A percentile compares a stretch with the other conserved stretches of the same genome.
Evolutionary conservation across 257 asterid genomes (phyloP).

Genomic region (Solanum medicagineum): DNA sequence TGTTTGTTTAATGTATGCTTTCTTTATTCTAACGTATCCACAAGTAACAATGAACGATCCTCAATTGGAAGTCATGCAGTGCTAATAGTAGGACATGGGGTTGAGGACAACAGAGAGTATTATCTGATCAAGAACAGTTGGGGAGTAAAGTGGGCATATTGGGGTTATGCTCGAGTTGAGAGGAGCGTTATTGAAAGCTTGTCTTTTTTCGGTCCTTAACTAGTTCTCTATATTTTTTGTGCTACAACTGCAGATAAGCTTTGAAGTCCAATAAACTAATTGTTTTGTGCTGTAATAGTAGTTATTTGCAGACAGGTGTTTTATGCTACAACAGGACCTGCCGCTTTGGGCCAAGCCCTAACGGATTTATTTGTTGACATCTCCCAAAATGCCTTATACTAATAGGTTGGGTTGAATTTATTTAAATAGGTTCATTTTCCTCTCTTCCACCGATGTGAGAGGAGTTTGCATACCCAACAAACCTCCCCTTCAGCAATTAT

Average conservation of each 20-base stretch:
- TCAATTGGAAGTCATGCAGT: not conserved
- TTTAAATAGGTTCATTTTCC: no score
- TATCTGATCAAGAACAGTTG: not conserved
- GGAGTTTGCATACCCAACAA: no score
- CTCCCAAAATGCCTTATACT: no score
- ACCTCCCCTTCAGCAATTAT: no score
- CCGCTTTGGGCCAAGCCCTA: rapidly evolving
- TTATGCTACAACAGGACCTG: no score
- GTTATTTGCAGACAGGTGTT: no score
- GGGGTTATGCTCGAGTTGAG: not conserved
- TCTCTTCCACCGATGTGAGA: no score
- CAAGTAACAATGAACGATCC: not conserved
- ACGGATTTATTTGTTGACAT: rapidly evolving
- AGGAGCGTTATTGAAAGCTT: not conserved
- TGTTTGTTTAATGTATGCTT: not conserved
- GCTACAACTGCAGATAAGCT: no score
- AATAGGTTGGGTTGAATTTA: no score
- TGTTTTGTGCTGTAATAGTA: no score
- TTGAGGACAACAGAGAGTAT: rapidly evolving
- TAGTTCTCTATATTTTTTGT: no score
- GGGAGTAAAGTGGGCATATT: not conserved
- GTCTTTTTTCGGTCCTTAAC: not conserved
- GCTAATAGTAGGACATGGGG: not conserved
- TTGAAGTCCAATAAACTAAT: not conserved
- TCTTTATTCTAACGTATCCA: not conserved